Evolutionary conservation across 2,329 filamentous ascomycete genomes (phyloP).

Genomic region (Phyllosticta citribraziliensis): DNA sequence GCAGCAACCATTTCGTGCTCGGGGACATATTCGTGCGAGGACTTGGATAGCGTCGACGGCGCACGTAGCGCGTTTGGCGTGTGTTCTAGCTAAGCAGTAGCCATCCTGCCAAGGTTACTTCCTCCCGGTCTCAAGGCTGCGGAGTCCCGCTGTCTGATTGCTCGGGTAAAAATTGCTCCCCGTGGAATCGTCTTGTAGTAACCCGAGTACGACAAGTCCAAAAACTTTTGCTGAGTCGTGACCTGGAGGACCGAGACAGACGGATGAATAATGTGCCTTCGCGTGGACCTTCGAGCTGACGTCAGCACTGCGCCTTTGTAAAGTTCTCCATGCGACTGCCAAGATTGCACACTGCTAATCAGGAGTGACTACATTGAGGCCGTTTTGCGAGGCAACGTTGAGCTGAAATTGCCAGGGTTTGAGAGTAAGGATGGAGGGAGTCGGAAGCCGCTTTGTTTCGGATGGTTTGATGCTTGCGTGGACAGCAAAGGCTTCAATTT

Average conservation of each 20-base stretch:
- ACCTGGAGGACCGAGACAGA: background rate
- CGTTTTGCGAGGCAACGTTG: background rate
- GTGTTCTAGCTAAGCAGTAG: background rate
- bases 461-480: background rate
- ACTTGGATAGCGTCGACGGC: background rate
- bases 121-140: background rate
- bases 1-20: background rate
- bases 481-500: background rate
- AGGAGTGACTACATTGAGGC: background rate
- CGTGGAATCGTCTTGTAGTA: background rate
- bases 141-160: background rate
- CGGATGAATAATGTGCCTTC: background rate
- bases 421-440: background rate
- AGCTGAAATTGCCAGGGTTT: background rate
- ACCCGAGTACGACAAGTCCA: background rate
- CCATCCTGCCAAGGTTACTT: background rate
- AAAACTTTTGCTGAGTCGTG: too few species aligned
- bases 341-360: background rate
- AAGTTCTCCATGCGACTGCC: background rate
- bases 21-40: background rate
- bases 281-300: background rate
- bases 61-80: background rate
- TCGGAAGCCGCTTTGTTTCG: background rate
- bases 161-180: background rate
- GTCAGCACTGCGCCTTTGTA: background rate